Evolutionary conservation across 176 grass and related monocot genomes (phyloP), one percentile per base, ranked within the genome.

Genomic region (Alloteropsis semialata): DNA sequence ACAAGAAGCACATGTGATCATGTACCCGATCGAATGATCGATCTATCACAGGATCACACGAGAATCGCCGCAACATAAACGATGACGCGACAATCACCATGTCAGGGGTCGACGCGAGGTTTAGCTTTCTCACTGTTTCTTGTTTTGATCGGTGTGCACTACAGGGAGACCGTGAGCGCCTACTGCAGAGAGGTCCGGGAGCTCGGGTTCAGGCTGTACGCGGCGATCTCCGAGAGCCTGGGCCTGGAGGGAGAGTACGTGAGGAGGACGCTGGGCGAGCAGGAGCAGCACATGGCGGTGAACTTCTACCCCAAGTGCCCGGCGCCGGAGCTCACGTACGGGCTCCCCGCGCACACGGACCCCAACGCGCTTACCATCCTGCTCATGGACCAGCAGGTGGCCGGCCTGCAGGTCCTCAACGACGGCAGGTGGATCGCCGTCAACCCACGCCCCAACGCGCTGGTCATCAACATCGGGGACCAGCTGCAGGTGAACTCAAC

Each of bases 241-340:
- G 90, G 89, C 2, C 73, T 98, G 41, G 82, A 95, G 3, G 62
- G 45, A 1, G 90, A 80, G 0, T 74, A 90, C 75, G 72, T 93
- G 10, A 75, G 80, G 77, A 82, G 75, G 55, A 72, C 77, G 29
- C 85, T 94, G 1, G 96, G 88, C 6, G 87, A 95, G 75, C 91
- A 95, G 76, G 96, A 98, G 68, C 96, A 98, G 71, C 92, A 95
- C 56, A 95, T 95, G 87, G 90, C 91, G 10, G 84, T 98, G 22
- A 97, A 97, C 75, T 97, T 87, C 81, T 97, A 97, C 84, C 92
- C 95, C 0, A 76, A 85, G 87, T 97, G 95, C 86, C 92, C 95
- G 33, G 84, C 88, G 69, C 95, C 95, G 2, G 92, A 94, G 72
- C 90, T 97, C 24, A 97, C 95, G 0, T 94, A 81, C 15, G 95